phyloP scores from a whole-genome alignment of 768 basidiomycete genomes.

The Gloeostereum incarnatum region DNA sequence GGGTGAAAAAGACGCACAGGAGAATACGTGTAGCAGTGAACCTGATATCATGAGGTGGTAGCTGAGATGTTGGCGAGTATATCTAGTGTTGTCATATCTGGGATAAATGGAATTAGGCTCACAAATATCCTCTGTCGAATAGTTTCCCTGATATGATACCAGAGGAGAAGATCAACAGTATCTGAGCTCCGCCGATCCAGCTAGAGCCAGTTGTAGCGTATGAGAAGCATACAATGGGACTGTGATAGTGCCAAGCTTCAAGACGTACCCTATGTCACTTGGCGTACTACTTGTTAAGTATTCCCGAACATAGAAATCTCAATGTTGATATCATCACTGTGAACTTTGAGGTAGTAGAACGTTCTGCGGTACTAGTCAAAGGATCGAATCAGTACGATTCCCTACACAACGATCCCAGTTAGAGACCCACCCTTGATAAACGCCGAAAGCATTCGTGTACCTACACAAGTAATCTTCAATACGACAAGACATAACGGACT shows the following conservation, averaged over 20 bases:
- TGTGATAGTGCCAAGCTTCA: neutral
- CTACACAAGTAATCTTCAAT: neutral
- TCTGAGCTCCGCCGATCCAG: conserved; percentile 25
- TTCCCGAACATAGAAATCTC: conserved; percentile 13
- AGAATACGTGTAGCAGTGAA: conserved; percentile 19
- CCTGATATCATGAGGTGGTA: conserved; percentile 21
- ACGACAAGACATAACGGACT: neutral
- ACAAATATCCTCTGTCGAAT: conserved; percentile 35
- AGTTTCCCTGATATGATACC: conserved; percentile 25
- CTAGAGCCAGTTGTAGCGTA: neutral
- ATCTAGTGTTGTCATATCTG: neutral
- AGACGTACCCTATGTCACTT: conserved; percentile 12
- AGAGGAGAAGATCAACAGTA: conserved; percentile 27
- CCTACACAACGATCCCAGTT: neutral
- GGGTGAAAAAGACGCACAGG: conserved; percentile 4
- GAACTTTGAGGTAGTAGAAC: neutral
- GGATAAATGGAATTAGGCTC: conserved; percentile 7
- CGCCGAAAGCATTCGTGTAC: neutral
- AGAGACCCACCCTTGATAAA: conserved; percentile 2
- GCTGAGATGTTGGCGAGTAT: conserved; percentile 7
- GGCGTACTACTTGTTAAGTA: conserved; percentile 13
- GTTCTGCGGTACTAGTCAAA: no score
- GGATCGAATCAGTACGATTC: neutral
- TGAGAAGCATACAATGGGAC: no score
- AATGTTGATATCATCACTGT: neutral